These are phyloP conservation scores for Ophiostoma perfectum DNA, from an alignment of 2,329 filamentous ascomycete species.

Conservation along the genomic window DNA sequence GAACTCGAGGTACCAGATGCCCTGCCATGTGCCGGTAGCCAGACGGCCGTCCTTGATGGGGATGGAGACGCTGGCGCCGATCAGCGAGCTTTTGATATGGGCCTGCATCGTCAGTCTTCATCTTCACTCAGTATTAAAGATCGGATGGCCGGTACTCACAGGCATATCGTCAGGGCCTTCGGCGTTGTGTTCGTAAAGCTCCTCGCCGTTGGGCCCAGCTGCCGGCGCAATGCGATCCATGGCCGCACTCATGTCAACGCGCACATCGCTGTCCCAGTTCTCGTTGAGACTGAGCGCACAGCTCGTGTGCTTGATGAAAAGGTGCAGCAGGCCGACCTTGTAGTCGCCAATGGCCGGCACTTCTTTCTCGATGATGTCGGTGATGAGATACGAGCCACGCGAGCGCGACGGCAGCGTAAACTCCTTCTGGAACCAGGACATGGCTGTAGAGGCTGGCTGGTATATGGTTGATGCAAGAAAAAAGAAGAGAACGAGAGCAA, in stretches of 20 bases:
- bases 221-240: slow-evolving; percentile 85
- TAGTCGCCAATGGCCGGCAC: slow-evolving; percentile 77
- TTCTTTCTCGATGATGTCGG: slow-evolving; percentile 62
- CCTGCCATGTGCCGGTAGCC: slow-evolving; percentile 68
- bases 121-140: background rate
- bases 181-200: slow-evolving; percentile 74
- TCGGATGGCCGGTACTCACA: slow-evolving; percentile 37
- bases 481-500: too few species aligned
- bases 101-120: slow-evolving; percentile 46
- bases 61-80: slow-evolving; percentile 84
- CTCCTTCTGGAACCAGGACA: slow-evolving; percentile 81
- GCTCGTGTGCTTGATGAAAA: slow-evolving; percentile 94
- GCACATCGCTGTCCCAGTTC: slow-evolving; percentile 82
- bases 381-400: slow-evolving; percentile 86
- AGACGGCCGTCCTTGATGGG: slow-evolving; percentile 83
- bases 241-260: slow-evolving; percentile 87
- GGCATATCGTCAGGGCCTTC: slow-evolving; percentile 96
- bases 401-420: slow-evolving; percentile 71
- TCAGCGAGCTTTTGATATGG: slow-evolving; percentile 85
- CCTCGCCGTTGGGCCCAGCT: slow-evolving; percentile 62
- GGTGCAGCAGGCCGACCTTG: slow-evolving; percentile 77
- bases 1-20: slow-evolving; percentile 95
- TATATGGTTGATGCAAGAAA: background rate
- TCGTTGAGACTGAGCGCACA: slow-evolving; percentile 90
- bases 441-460: slow-evolving; percentile 28